Evolutionary conservation across 106 monocot species (phyloP).

Genomic region (Hemerocallis citrina): DNA sequence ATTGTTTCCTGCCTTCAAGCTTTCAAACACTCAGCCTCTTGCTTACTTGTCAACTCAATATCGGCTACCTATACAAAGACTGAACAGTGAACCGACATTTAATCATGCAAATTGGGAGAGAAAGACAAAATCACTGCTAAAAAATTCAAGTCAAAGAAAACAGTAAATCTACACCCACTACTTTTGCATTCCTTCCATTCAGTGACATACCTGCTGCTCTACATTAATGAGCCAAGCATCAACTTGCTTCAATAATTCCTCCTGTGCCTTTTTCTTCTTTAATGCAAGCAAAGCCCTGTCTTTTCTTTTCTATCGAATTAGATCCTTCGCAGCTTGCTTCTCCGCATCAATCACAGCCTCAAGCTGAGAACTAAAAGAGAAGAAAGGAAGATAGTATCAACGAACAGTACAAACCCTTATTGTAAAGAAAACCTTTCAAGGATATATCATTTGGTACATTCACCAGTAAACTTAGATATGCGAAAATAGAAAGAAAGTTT

Average conservation of each 20-base stretch:
- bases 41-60: slow-evolving; percentile 83
- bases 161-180: too few relatives aligned
- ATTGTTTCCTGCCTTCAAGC: slow-evolving; percentile 76
- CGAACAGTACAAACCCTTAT: too few relatives aligned
- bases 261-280: slow-evolving; percentile 95
- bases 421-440: too few relatives aligned
- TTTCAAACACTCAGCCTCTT: slow-evolving; percentile 94
- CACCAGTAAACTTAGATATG: too few relatives aligned
- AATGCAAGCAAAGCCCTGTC: slow-evolving; percentile 88
- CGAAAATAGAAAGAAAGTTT: too few relatives aligned
- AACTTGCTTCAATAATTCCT: slow-evolving; percentile 82
- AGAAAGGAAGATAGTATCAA: too few relatives aligned
- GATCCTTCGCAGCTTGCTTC: slow-evolving; percentile 76
- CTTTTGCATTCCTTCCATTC: too few relatives aligned
- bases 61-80: slow-evolving; percentile 85
- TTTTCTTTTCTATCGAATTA: slow-evolving; percentile 80
- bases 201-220: slow-evolving; percentile 89
- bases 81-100: not conserved
- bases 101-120: too few relatives aligned
- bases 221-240: slow-evolving; percentile 89
- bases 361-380: slow-evolving; percentile 38
- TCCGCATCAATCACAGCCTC: slow-evolving; percentile 88
- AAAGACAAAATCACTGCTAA: too few relatives aligned
- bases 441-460: too few relatives aligned
- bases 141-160: not conserved